These are phyloP conservation scores for Agrostemma githago DNA, from an alignment of 148 eudicot species.

Conservation along the genomic window DNA sequence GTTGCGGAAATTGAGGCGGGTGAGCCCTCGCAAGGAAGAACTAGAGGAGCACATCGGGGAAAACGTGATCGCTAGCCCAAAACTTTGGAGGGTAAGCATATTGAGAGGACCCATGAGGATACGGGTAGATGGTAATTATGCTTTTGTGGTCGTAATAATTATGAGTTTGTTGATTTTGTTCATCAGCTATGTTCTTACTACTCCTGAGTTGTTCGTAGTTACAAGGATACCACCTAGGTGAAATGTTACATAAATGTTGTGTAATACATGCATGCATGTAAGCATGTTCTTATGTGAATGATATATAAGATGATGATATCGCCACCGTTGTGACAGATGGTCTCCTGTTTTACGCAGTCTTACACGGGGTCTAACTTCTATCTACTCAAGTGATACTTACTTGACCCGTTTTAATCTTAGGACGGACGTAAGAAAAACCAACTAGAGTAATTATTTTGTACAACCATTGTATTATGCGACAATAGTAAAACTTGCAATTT, in stretches of 20 bases:
- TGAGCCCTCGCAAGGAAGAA: slow-evolving; percentile 17
- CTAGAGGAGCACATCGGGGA: slow-evolving; percentile 12
- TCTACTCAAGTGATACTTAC: too few species aligned
- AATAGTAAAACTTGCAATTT: too few species aligned
- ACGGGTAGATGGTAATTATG: background rate
- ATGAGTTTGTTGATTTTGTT: slow-evolving; percentile 30
- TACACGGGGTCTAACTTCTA: too few species aligned
- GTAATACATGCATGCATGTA: background rate
- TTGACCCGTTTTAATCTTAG: too few species aligned
- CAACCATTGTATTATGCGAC: too few species aligned
- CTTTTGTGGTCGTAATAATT: slow-evolving; percentile 19
- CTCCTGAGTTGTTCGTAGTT: background rate
- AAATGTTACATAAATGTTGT: background rate
- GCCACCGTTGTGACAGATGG: too few species aligned
- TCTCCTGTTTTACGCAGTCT: too few species aligned
- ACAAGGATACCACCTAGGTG: background rate
- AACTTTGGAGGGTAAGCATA: background rate
- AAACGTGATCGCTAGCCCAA: background rate
- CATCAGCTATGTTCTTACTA: background rate
- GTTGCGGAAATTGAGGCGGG: slow-evolving; percentile 24
- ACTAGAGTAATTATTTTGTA: too few species aligned
- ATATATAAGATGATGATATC: too few species aligned
- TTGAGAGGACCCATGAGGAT: background rate
- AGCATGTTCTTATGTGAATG: too few species aligned
- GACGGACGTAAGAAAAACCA: too few species aligned